These are phyloP conservation scores for Heliocybe sulcata DNA, from an alignment of 1,284 basidiomycete genomes.

Conservation along the genomic window DNA sequence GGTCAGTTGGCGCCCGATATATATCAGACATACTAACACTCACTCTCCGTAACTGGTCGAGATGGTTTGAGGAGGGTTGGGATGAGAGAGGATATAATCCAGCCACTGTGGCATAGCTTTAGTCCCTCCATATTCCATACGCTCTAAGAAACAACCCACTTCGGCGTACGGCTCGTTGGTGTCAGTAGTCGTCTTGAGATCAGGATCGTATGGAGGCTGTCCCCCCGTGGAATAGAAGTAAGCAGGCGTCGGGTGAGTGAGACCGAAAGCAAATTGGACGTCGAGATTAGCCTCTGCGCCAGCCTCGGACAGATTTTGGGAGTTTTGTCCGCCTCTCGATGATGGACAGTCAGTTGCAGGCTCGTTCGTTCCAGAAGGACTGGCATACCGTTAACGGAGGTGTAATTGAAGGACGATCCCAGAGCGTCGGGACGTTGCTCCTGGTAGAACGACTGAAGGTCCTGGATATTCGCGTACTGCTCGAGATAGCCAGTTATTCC, in stretches of 20 bases:
- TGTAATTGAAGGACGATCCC: conserved; percentile 33
- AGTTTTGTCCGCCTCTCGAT: conserved; percentile 49
- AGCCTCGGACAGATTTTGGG: conserved; percentile 44
- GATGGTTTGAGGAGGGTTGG: conserved; percentile 44
- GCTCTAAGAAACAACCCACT: conserved; percentile 25
- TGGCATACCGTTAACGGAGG: conserved; percentile 40
- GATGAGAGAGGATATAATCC: conserved; percentile 36
- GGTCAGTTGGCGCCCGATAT: no score
- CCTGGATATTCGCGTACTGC: conserved; percentile 47
- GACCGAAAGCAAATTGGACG: conserved; percentile 57
- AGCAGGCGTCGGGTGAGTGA: conserved; percentile 39
- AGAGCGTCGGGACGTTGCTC: conserved; percentile 38
- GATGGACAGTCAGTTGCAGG: no score
- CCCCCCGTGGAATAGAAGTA: conserved; percentile 58
- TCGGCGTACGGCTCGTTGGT: conserved; percentile 62
- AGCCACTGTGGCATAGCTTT: no score
- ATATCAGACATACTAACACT: no score
- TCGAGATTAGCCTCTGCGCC: conserved; percentile 71
- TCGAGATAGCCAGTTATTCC: conserved; percentile 49
- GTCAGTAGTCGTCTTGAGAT: conserved; percentile 28
- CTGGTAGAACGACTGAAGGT: conserved; percentile 30
- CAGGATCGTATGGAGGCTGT: conserved; percentile 50
- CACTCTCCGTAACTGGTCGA: conserved; percentile 44
- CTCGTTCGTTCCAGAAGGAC: no score
- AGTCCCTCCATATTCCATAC: no score